Evolutionary conservation across 371 early-diverging fungal genomes (phyloP).

Genomic region (Caulochytrium protostelioides): DNA sequence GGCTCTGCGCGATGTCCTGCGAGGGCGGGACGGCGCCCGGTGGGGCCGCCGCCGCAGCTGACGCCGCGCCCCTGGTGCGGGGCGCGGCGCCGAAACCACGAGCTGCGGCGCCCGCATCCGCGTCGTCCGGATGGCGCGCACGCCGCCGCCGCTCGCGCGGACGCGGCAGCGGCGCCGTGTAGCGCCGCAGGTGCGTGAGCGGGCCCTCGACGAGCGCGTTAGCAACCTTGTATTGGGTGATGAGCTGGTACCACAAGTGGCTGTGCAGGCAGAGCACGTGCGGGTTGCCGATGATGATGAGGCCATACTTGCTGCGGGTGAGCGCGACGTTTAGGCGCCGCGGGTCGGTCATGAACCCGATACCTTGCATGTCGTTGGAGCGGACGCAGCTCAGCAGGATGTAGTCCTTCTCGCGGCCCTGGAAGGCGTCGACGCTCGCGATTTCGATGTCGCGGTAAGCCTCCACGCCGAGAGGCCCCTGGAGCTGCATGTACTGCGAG

Average conservation of each 20-base stretch:
- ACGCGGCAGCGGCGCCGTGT: too few relatives aligned
- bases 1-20: too few relatives aligned
- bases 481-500: slow-evolving; percentile 80
- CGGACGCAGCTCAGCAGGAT: slow-evolving; percentile 95
- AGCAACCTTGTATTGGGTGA: slow-evolving; percentile 78
- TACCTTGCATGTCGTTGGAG: slow-evolving; percentile 90
- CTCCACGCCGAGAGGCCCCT: slow-evolving; percentile 69
- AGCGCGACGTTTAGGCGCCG: slow-evolving; percentile 94
- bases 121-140: too few relatives aligned
- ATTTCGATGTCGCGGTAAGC: slow-evolving; percentile 91
- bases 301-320: slow-evolving; percentile 87
- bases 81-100: too few relatives aligned
- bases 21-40: too few relatives aligned
- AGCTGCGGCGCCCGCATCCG: too few relatives aligned
- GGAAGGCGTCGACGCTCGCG: slow-evolving; percentile 98
- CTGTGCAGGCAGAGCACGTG: slow-evolving; percentile 79
- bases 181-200: slow-evolving; percentile 60
- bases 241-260: slow-evolving; percentile 87
- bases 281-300: slow-evolving; percentile 91
- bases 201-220: slow-evolving; percentile 86
- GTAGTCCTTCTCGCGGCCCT: slow-evolving; percentile 98
- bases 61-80: too few relatives aligned
- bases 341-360: slow-evolving; percentile 95
- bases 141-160: too few relatives aligned
- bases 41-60: too few relatives aligned